Evolutionary conservation across 148 eudicot species (phyloP).

Genomic region (Limonium bicolor): DNA sequence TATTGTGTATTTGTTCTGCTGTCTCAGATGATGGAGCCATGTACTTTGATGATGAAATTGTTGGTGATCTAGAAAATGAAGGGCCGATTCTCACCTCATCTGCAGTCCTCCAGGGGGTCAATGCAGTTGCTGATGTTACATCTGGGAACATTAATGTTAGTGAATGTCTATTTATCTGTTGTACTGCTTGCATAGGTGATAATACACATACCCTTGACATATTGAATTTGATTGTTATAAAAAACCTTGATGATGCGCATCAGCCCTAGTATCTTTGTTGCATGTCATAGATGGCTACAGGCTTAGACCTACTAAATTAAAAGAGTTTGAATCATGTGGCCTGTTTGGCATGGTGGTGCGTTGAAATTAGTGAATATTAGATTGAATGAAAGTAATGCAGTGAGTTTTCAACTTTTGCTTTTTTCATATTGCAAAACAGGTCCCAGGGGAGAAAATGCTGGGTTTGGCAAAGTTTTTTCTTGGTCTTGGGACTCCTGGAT

Average conservation of each 20-base stretch:
- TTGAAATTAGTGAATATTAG: too few species aligned
- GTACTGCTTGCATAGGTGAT: background rate
- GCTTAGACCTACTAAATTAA: too few species aligned
- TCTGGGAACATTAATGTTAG: constrained; percentile 62
- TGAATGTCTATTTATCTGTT: background rate
- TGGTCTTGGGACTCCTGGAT: constrained; percentile 64
- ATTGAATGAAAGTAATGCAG: too few species aligned
- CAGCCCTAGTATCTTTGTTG: too few species aligned
- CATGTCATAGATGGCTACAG: too few species aligned
- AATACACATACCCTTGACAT: too few species aligned
- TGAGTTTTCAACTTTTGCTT: constrained; percentile 5
- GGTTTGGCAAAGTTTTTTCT: constrained; percentile 93
- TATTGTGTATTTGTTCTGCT: background rate
- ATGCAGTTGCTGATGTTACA: constrained; percentile 59
- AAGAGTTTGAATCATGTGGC: too few species aligned
- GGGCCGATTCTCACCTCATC: constrained; percentile 74
- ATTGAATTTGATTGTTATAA: too few species aligned
- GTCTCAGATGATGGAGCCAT: constrained; percentile 77
- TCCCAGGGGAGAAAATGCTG: constrained; percentile 64
- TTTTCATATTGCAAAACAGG: too few species aligned
- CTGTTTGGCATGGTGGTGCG: too few species aligned
- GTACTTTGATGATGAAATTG: constrained; percentile 80
- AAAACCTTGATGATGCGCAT: too few species aligned
- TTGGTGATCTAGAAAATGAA: constrained; percentile 42
- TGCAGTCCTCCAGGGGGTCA: constrained; percentile 64